Conservation (phyloP, 345 rosid genomes). For the Salix arbutifolia region DNA sequence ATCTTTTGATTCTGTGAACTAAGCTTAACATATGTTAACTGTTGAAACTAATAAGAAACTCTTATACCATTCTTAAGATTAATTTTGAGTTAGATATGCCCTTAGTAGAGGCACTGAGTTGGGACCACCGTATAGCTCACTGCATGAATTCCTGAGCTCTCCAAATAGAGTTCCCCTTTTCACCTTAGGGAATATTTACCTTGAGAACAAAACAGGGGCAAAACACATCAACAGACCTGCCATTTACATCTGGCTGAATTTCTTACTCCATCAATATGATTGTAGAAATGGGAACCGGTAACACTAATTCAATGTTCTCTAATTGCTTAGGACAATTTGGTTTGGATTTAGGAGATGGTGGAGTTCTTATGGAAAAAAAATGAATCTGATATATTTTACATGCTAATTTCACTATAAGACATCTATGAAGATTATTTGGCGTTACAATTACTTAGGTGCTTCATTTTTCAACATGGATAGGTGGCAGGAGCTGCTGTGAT, state of each 20-base stretch:
- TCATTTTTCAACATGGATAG: conserved; percentile 28
- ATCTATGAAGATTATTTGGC: background rate
- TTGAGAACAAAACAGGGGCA: background rate
- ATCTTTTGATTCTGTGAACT: no score
- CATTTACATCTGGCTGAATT: background rate
- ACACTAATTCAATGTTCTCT: background rate
- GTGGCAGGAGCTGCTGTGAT: conserved; percentile 77
- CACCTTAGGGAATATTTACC: background rate
- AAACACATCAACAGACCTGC: no score
- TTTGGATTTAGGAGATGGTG: no score
- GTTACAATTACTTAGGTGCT: conserved; percentile 8
- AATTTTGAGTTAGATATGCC: background rate
- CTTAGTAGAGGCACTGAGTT: background rate
- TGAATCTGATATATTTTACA: background rate
- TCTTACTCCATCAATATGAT: background rate
- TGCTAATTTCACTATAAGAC: background rate
- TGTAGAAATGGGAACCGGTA: background rate
- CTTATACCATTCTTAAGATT: background rate
- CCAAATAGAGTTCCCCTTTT: background rate
- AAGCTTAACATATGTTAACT: background rate
- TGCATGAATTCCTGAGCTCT: background rate
- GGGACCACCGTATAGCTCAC: background rate
- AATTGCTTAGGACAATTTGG: no score
- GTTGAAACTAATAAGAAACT: background rate
- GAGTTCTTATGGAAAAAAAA: background rate